Base-by-base conservation (phyloP, 2,329 filamentous ascomycete species). In the Thermothelomyces thermophilus region DNA sequence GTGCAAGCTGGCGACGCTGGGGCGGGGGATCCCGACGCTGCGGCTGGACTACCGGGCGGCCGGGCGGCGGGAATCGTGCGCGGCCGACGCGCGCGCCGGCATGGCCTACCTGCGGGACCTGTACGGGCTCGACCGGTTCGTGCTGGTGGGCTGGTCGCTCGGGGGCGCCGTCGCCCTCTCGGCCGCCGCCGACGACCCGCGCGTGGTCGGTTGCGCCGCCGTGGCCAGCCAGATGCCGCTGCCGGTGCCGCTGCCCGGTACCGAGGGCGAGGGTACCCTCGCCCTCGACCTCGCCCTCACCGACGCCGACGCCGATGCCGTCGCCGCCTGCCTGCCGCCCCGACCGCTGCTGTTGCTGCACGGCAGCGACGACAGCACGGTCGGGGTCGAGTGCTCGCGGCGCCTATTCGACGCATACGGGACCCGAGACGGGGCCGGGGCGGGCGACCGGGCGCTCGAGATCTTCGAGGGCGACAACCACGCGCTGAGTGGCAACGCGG, bases 111-210 rank as follows among this genome's bases (percentile, higher is more conserved):
- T 71, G 8, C 41, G 62, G 13, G 52, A 62, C 13, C 51, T 58
- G 22, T 66, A 63, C 52, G 58, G 54, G 0, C 58, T 67, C 1
- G 52, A 50, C n/a, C 60, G 55, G 20, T 70, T 71, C 55, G 68
- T 71, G 5, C 51, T 72, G 13, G 61, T 70, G 1, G 70, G 70
- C 40, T 72, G 69, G 70, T 68, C 65, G 10, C 71, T 72, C 45
- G 68, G 70, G 17, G 66, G 69, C 5, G 68, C 67, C 17, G 68
- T 68, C 0, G 69, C 68, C 16, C 68, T 70, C 57, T 66, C 64
- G 0, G 62, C 66, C 11, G 68, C 24, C 57, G 69, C 5, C 59
- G 67, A 19, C 49, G 63, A 56, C n/a, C 22, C 19, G 35, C 34
- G 48, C 1, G 55, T 56, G 3, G 39, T 53, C 0, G 69, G 67